Percentiles rank a stretch among this genome's conserved stretches.
phyloP scores from a whole-genome alignment of 306 rosid genomes.

The Sicyos baderoa region DNA sequence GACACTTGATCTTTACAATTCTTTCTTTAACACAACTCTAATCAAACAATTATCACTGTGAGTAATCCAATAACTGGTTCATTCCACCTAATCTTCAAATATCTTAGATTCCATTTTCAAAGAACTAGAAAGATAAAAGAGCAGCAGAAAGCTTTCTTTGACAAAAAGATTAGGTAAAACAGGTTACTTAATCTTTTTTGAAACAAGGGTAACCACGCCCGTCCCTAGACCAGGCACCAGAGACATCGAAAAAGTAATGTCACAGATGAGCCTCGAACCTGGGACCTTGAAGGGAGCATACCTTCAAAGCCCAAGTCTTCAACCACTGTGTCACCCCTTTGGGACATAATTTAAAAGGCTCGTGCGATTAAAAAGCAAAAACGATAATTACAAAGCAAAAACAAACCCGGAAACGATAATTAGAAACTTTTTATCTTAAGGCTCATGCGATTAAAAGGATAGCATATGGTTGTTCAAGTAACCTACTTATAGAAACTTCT shows the following conservation, averaged over 20 bases:
- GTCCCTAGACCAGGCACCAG: too few species aligned
- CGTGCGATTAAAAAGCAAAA: too few species aligned
- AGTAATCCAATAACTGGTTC: background rate
- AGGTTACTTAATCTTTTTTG: background rate
- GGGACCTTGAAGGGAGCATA: too few species aligned
- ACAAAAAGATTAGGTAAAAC: background rate
- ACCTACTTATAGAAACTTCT: background rate
- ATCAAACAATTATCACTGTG: background rate
- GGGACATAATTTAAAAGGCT: too few species aligned
- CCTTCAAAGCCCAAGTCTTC: too few species aligned
- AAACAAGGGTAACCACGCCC: too few species aligned
- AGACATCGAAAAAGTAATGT: too few species aligned
- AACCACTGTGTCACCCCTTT: too few species aligned
- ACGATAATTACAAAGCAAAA: too few species aligned
- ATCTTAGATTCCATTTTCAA: slow-evolving; percentile 9
- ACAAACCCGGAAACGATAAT: too few species aligned
- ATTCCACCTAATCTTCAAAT: background rate
- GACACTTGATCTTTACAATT: background rate
- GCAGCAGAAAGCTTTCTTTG: background rate
- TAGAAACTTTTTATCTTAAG: too few species aligned
- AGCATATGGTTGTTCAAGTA: background rate
- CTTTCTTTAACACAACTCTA: background rate
- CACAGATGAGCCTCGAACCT: too few species aligned
- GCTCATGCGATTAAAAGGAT: background rate
- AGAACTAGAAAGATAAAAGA: background rate